These are phyloP conservation scores for Metschnikowia bowlesiae DNA, from an alignment of 805 yeast species.

Conservation along the genomic window DNA sequence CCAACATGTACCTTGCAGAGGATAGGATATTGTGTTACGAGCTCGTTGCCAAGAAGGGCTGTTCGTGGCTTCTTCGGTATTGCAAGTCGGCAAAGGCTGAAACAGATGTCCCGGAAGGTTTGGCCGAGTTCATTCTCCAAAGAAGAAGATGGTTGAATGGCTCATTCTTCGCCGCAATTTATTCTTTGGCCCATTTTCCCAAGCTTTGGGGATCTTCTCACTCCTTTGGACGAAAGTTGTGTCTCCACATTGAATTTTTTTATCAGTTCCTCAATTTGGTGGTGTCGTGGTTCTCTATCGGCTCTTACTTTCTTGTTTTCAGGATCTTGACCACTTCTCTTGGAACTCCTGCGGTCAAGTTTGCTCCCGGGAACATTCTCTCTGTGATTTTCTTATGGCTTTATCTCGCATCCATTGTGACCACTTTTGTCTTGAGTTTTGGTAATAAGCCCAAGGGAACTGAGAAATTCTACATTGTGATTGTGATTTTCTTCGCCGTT, in stretches of 20 bases:
- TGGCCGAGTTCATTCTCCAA: conserved; percentile 60
- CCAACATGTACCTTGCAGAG: conserved; percentile 96
- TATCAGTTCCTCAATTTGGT: conserved; percentile 52
- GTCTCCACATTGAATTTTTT: conserved; percentile 51
- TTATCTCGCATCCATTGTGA: conserved; percentile 51
- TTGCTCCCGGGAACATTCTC: conserved; percentile 45
- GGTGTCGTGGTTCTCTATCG: conserved; percentile 61
- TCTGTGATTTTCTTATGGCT: conserved; percentile 53
- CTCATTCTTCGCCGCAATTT: conserved; percentile 62
- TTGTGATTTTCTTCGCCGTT: conserved; percentile 53
- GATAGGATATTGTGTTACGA: conserved; percentile 97
- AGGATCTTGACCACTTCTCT: conserved; percentile 56
- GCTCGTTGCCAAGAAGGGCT: conserved; percentile 66
- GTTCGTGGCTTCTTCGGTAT: conserved; percentile 59
- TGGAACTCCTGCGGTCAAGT: conserved; percentile 31
- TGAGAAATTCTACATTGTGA: conserved; percentile 47
- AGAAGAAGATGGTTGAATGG: conserved; percentile 70
- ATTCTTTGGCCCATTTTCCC: conserved; percentile 51
- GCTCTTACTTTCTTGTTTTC: conserved; percentile 60
- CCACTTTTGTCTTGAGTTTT: conserved; percentile 59
- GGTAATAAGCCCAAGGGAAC: conserved; percentile 66
- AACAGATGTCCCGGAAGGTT: conserved; percentile 62
- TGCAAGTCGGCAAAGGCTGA: conserved; percentile 62
- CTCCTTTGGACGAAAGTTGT: conserved; percentile 44
- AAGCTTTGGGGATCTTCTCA: conserved; percentile 55